Percentiles rank a stretch among this genome's conserved stretches.
phyloP scores from a whole-genome alignment of 1,284 basidiomycete species.

The Boletus semigastroideus region DNA sequence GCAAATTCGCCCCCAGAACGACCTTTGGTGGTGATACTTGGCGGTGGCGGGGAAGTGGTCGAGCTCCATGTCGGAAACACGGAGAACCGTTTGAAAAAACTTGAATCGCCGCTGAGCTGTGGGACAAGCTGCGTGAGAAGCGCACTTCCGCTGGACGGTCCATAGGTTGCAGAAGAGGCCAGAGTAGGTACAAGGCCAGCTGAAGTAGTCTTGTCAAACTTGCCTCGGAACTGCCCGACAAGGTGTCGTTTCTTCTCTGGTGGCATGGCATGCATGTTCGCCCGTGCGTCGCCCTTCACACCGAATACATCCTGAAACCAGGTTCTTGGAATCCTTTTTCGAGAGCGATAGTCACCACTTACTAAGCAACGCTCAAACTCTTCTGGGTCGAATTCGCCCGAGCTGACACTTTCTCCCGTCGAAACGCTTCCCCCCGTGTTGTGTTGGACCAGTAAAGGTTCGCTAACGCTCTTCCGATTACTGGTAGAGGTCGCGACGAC shows the following conservation, averaged over 20 bases:
- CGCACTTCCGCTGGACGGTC: conserved; percentile 55
- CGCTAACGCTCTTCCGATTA: conserved; percentile 64
- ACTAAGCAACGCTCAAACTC: conserved; percentile 69
- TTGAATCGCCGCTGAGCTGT: conserved; percentile 65
- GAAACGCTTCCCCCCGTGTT: conserved; percentile 33
- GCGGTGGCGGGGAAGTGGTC: conserved; percentile 34
- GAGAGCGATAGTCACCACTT: conserved; percentile 23
- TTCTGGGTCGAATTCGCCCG: conserved; percentile 45
- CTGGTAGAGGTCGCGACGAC: conserved; percentile 26
- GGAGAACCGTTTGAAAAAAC: conserved; percentile 74
- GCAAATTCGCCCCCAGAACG: conserved; percentile 42
- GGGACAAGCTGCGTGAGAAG: conserved; percentile 61
- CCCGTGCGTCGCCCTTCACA: conserved; percentile 67
- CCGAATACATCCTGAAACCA: conserved; percentile 65
- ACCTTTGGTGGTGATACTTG: conserved; percentile 27
- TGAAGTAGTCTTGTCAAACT: conserved; percentile 25
- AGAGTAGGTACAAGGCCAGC: conserved; percentile 23
- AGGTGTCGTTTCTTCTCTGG: conserved; percentile 69
- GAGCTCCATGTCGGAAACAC: conserved; percentile 61
- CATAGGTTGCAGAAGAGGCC: conserved; percentile 53
- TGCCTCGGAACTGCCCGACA: conserved; percentile 48
- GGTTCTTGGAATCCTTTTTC: neutral
- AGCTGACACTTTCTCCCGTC: conserved; percentile 31
- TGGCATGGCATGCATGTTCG: conserved; percentile 65
- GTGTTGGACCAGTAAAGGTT: conserved; percentile 56